Base-by-base conservation (phyloP, 129 eudicot species). In the carrot (Daucus carota) region DNA sequence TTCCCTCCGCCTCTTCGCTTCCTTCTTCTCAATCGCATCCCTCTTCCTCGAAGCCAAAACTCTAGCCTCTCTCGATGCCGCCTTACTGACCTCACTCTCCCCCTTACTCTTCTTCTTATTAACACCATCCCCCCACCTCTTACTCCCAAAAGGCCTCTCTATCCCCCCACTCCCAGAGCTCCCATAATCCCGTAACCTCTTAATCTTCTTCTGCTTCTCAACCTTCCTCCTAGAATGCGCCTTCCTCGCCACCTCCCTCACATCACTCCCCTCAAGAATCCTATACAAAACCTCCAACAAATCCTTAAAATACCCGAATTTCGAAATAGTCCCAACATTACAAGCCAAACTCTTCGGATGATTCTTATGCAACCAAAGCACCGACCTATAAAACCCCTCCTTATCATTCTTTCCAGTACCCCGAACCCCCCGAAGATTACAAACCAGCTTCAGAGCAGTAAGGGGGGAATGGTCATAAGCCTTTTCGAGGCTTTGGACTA, bases 341-440 rank as follows among this genome's bases (percentile, higher is more conserved):
- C 78, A 38, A 0, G 71, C 78, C 1, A 75, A 38, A 5, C 43
- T 75, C 65, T 75, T 75, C 2, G 78, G 78, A 63, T 75, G 78
- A 44, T 40, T 24, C 1, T 60, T 6, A 29, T 75, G 78, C 1
- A 75, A 70, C 72, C 78, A 59, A 16, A 75, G 59, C 14, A 70
- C 43, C 0, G 72, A 57, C 13, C 1, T 60, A 60, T 75, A 75
- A 28, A 75, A 75, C 4, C 78, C 78, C 32, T 75, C 71, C 44
- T 41, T 75, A 14, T 75, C 54, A 10, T n/a, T 4, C 47, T 75
- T 75, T 0, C 78, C 78, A 12, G 78, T 75, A 0, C 78, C 71
- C 15, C 72, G 12, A 2, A 75, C 72, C 4, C 78, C 78, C 3
- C 54, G 32, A 33, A 75, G 52, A 33, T 75, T 75, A 18, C 78